These are phyloP conservation scores for Fraxinus nigra DNA, from an alignment of 305 asterid genomes.

Conservation along the genomic window DNA sequence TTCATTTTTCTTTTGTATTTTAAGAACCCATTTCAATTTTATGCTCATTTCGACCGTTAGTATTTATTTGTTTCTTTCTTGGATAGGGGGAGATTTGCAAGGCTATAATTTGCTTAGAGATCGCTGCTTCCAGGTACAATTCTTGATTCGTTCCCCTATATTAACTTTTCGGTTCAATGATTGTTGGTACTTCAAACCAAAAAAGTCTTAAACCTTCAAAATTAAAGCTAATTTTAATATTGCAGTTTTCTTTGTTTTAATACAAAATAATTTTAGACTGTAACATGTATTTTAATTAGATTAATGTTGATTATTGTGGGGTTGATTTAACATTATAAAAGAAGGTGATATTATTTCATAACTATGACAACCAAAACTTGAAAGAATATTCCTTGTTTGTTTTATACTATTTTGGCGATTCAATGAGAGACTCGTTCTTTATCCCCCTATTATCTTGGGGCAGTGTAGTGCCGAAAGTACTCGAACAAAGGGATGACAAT, in stretches of 20 bases:
- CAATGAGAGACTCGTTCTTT: not conserved
- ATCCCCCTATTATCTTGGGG: not conserved
- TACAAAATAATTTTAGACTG: too few species aligned
- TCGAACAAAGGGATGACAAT: too few species aligned
- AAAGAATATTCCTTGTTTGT: not conserved
- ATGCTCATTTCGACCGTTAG: not conserved
- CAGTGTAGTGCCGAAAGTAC: not conserved
- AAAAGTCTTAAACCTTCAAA: too few species aligned
- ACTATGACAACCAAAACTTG: not conserved
- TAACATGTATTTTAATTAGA: too few species aligned
- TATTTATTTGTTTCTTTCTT: not conserved
- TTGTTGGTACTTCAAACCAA: too few species aligned
- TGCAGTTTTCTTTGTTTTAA: too few species aligned
- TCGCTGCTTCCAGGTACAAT: slow-evolving; percentile 69
- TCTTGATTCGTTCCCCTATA: not conserved
- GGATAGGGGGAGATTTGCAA: slow-evolving; percentile 80
- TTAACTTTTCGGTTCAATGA: not conserved
- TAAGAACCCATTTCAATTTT: not conserved
- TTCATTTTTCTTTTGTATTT: not conserved
- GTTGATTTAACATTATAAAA: not conserved
- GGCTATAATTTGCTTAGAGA: slow-evolving; percentile 86
- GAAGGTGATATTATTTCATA: not conserved
- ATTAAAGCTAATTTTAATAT: too few species aligned
- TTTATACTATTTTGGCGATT: not conserved
- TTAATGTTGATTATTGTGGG: too few species aligned